Percentiles rank a stretch among this genome's conserved stretches.
Conservation (phyloP, 2,329 filamentous ascomycete species). For the Ceratocystis harringtonii region DNA sequence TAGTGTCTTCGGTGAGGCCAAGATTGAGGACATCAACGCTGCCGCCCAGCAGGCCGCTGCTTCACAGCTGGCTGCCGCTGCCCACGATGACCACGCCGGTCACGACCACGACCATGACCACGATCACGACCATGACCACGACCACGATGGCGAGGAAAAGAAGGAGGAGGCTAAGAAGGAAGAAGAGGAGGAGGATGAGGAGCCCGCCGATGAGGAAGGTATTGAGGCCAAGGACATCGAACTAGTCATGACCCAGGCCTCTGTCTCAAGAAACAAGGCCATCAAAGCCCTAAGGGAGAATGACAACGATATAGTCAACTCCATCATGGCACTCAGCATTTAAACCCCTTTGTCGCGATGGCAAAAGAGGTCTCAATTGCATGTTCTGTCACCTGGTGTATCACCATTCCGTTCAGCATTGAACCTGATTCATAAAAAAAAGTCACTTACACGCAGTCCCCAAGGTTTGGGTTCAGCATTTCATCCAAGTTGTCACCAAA, state of each 20-base stretch:
- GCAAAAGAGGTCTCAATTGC: not conserved
- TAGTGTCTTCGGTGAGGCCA: slow-evolving; percentile 98
- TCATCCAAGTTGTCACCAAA: too few relatives aligned
- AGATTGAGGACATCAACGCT: slow-evolving; percentile 99
- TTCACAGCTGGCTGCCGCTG: slow-evolving; percentile 76
- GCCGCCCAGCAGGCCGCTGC: slow-evolving; percentile 91
- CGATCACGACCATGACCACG: slow-evolving; percentile 45
- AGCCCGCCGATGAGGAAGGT: slow-evolving; percentile 88
- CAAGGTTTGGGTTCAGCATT: not conserved
- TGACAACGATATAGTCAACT: slow-evolving; percentile 99
- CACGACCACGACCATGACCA: slow-evolving; percentile 57
- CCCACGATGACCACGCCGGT: slow-evolving; percentile 40
- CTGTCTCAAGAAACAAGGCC: slow-evolving; percentile 93
- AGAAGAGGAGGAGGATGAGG: slow-evolving; percentile 78
- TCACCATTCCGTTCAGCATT: not conserved
- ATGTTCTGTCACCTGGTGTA: not conserved
- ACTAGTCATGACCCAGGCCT: slow-evolving; percentile 95
- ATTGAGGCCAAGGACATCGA: slow-evolving; percentile 99
- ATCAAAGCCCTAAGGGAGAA: slow-evolving; percentile 98
- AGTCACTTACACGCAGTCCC: not conserved
- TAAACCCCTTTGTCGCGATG: slow-evolving; percentile 26
- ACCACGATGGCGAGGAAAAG: slow-evolving; percentile 59
- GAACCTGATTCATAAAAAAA: not conserved
- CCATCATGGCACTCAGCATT: slow-evolving; percentile 95
- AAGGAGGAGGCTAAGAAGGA: slow-evolving; percentile 84